Evolutionary conservation across 2,329 filamentous ascomycete genomes (phyloP).

Genomic region (Phyllosticta citribraziliensis): DNA sequence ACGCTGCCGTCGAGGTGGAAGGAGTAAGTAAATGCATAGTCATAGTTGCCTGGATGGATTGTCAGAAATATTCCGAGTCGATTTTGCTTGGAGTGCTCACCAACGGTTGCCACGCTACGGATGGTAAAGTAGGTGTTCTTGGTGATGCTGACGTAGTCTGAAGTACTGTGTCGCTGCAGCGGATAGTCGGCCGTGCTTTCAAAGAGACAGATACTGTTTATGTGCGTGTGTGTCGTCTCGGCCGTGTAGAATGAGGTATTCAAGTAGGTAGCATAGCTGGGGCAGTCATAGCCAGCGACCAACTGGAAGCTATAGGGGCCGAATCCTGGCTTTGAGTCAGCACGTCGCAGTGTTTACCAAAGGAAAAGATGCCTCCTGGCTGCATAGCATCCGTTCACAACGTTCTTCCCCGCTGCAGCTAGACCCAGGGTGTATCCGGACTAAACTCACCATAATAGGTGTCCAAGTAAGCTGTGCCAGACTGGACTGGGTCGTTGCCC

Average conservation of each 20-base stretch:
- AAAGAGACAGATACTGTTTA: conserved; percentile 41
- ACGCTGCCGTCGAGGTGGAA: conserved; percentile 22
- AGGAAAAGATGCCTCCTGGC: no score
- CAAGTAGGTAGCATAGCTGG: conserved; percentile 40
- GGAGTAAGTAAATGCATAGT: conserved; percentile 20
- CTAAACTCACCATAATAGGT: conserved; percentile 28
- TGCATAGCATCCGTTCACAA: no score
- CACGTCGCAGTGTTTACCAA: no score
- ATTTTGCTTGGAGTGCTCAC: conserved; percentile 23
- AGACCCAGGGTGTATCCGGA: no score
- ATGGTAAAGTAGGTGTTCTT: conserved; percentile 32
- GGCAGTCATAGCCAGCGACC: conserved; percentile 44
- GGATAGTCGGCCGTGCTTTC: conserved; percentile 21
- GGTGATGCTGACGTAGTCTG: conserved; percentile 20
- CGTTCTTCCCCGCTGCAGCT: no score
- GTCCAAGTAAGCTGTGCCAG: conserved; percentile 39
- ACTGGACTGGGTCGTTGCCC: conserved; percentile 38
- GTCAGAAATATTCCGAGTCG: not conserved
- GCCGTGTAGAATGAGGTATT: conserved; percentile 38
- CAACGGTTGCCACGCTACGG: conserved; percentile 40
- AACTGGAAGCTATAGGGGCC: conserved; percentile 38
- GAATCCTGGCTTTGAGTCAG: conserved; percentile 21
- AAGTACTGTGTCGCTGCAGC: conserved; percentile 22
- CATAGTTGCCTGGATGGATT: conserved; percentile 17
- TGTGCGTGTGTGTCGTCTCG: conserved; percentile 36